Percentiles rank a stretch among this genome's conserved stretches.
Conservation (phyloP, 2,329 filamentous ascomycete genomes). For the Monilinia fructicola region DNA sequence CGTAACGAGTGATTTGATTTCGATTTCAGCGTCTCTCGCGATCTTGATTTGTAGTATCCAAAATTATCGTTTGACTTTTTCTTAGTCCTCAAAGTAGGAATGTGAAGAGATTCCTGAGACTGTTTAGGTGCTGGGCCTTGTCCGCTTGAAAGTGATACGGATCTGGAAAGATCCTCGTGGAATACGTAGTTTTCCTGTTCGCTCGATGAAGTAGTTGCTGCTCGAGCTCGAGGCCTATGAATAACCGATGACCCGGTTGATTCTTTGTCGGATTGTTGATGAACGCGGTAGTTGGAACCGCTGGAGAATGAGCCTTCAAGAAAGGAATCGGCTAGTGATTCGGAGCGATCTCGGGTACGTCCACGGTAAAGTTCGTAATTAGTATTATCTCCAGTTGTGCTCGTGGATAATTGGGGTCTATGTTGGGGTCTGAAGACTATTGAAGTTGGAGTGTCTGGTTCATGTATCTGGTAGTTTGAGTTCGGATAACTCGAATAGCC, state of each 20-base stretch:
- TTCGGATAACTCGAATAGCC: constrained; percentile 18
- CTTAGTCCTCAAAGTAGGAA: constrained; percentile 54
- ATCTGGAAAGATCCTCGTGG: constrained; percentile 47
- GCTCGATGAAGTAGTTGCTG: constrained; percentile 26
- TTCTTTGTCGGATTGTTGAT: constrained; percentile 46
- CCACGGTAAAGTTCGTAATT: constrained; percentile 20
- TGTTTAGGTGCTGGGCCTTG: constrained; percentile 44
- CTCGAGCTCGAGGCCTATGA: constrained; percentile 38
- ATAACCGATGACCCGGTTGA: constrained; percentile 44
- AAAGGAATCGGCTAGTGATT: constrained; percentile 22
- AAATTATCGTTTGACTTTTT: constrained; percentile 52
- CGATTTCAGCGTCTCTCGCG: constrained; percentile 50
- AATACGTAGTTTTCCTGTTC: constrained; percentile 54
- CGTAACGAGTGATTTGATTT: constrained; percentile 23
- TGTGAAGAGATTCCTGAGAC: constrained; percentile 61
- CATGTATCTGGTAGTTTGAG: constrained; percentile 23
- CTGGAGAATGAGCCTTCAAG: constrained; percentile 28
- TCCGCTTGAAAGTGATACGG: constrained; percentile 42
- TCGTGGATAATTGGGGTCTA: constrained; percentile 20
- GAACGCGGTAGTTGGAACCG: constrained; percentile 51
- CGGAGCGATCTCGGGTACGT: constrained; percentile 11
- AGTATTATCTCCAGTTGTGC: constrained; percentile 20
- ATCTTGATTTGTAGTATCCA: constrained; percentile 51
- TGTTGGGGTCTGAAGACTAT: constrained; percentile 16
- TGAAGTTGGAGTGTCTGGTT: constrained; percentile 21